phyloP scores from a whole-genome alignment of 768 basidiomycete species.

The Amanita jacksonii region DNA sequence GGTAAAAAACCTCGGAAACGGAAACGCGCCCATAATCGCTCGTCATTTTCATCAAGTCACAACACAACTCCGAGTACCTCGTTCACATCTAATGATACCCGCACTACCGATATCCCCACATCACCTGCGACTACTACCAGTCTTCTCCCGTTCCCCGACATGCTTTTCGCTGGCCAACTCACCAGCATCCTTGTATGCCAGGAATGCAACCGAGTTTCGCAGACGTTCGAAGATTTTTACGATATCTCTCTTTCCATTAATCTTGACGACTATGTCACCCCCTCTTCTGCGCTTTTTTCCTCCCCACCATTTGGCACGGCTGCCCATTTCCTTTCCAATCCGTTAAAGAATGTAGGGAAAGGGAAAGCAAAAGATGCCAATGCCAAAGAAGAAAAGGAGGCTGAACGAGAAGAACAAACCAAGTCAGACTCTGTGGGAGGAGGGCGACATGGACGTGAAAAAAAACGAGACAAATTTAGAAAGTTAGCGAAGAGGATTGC shows the following conservation, averaged over 20 bases:
- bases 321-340: neutral
- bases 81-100: no score
- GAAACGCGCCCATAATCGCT: neutral
- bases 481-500: slow-evolving; percentile 61
- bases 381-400: neutral
- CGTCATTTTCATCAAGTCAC: no score
- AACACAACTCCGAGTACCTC: no score
- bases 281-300: neutral
- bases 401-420: slow-evolving; percentile 15
- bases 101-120: neutral
- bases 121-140: neutral
- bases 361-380: neutral
- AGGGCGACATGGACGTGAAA: slow-evolving; percentile 27
- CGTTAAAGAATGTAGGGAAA: neutral
- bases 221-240: slow-evolving; percentile 89
- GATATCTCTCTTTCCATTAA: slow-evolving; percentile 89
- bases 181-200: slow-evolving; percentile 92
- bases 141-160: slow-evolving; percentile 50
- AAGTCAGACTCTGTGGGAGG: neutral
- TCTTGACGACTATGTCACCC: slow-evolving; percentile 55
- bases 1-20: slow-evolving; percentile 1
- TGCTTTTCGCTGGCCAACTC: slow-evolving; percentile 83
- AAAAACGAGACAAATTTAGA: slow-evolving; percentile 72
- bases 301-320: neutral
- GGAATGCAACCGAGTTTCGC: slow-evolving; percentile 86